A percentile compares a stretch with the other conserved stretches of the same genome.
These are phyloP conservation scores for Syzygium oleosum DNA, from an alignment of 345 rosid species.

Conservation along the genomic window DNA sequence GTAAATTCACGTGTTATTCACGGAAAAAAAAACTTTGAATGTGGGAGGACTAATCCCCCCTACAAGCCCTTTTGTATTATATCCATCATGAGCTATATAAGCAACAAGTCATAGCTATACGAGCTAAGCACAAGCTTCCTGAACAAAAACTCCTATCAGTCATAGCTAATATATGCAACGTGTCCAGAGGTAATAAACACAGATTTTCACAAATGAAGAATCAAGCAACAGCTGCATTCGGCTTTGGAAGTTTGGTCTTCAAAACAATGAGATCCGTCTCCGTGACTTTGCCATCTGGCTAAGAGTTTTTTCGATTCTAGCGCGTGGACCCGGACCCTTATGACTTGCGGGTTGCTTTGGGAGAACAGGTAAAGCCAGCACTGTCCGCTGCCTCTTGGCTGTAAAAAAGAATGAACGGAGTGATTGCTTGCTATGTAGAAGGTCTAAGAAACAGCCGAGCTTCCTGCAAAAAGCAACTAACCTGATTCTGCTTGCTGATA, in stretches of 20 bases:
- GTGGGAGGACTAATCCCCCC: not conserved
- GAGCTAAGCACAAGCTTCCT: not conserved
- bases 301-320: not conserved
- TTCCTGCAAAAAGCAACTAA: not conserved
- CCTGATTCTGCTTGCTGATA: not conserved
- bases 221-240: not conserved
- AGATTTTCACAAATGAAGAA: not conserved
- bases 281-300: not conserved
- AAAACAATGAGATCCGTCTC: rapidly evolving
- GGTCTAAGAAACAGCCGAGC: not conserved
- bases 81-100: not conserved
- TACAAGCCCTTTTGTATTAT: not conserved
- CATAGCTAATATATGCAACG: too few relatives aligned
- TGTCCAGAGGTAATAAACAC: too few relatives aligned
- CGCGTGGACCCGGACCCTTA: rapidly evolving
- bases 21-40: not conserved
- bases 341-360: rapidly evolving
- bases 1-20: not conserved
- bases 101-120: not conserved
- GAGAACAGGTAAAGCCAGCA: not conserved
- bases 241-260: not conserved
- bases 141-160: not conserved
- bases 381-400: rapidly evolving
- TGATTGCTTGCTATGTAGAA: not conserved
- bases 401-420: not conserved